Percentiles rank a stretch among this genome's conserved stretches.
These are phyloP conservation scores for Vitis amurensis DNA, from an alignment of 164 flowering plant genomes.

Conservation along the genomic window DNA sequence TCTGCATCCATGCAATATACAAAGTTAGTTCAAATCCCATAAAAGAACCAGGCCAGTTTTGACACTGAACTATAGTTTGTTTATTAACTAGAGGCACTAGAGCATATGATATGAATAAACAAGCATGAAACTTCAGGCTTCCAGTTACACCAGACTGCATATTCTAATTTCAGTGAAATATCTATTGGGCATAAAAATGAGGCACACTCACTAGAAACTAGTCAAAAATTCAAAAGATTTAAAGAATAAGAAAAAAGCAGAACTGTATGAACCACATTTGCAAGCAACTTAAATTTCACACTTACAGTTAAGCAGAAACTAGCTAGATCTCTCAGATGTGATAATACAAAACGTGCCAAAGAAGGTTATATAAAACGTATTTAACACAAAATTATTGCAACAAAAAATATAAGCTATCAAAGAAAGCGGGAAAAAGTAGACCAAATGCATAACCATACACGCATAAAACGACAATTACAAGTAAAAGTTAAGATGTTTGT, in stretches of 20 bases:
- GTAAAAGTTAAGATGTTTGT: not conserved
- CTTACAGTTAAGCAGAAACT: no score
- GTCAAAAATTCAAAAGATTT: not conserved
- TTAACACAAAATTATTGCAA: not conserved
- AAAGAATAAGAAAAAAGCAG: not conserved
- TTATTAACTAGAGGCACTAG: not conserved
- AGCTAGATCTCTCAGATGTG: not conserved
- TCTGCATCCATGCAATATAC: constrained; percentile 48
- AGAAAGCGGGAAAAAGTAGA: not conserved
- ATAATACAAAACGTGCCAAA: no score
- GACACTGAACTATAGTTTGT: not conserved
- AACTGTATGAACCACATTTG: not conserved
- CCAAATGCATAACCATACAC: not conserved
- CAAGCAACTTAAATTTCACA: not conserved
- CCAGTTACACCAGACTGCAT: not conserved
- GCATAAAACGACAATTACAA: not conserved
- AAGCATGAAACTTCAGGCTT: not conserved
- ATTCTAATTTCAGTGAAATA: not conserved
- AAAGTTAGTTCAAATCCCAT: not conserved
- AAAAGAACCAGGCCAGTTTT: not conserved
- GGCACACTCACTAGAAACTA: not conserved
- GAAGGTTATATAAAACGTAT: no score
- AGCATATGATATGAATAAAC: not conserved
- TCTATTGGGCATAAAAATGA: not conserved
- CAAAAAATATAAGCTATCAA: not conserved